Evolutionary conservation across 106 monocot genomes (phyloP).

Genomic region (Dendrobium officinale): DNA sequence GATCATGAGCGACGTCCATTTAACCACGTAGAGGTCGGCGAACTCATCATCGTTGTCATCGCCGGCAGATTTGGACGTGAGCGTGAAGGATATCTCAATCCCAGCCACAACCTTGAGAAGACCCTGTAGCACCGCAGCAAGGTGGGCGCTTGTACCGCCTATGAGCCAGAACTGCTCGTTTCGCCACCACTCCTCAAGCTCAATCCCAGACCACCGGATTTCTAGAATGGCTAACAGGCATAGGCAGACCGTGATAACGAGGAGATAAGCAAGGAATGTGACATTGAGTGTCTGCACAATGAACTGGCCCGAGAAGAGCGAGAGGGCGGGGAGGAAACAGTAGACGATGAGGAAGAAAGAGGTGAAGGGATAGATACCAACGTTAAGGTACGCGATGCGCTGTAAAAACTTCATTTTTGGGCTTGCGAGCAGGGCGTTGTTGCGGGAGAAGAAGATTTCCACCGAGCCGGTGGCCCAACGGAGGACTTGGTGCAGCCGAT

Average conservation of each 20-base stretch:
- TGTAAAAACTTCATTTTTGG: conserved; percentile 59
- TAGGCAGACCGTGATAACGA: conserved; percentile 45
- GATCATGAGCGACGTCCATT: conserved; percentile 40
- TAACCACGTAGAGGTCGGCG: conserved; percentile 34
- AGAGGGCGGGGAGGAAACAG: conserved; percentile 81
- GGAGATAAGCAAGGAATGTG: conserved; percentile 56
- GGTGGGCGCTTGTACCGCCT: conserved; percentile 70
- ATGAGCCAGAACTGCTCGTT: conserved; percentile 70
- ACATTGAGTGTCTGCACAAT: conserved; percentile 67
- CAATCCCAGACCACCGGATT: conserved; percentile 68
- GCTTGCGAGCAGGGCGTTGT: conserved; percentile 60
- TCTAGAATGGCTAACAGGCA: conserved; percentile 63
- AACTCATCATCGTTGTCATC: conserved; percentile 48
- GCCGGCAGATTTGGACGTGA: conserved; percentile 33
- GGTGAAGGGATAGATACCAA: conserved; percentile 76
- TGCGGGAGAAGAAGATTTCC: conserved; percentile 80
- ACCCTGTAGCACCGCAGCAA: conserved; percentile 70
- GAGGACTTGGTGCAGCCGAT: conserved; percentile 76
- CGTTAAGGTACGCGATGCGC: conserved; percentile 53
- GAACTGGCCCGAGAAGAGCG: conserved; percentile 76
- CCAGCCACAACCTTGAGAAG: conserved; percentile 50
- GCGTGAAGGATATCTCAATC: conserved; percentile 52
- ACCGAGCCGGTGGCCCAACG: conserved; percentile 79
- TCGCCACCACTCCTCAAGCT: conserved; percentile 77
- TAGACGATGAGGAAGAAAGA: conserved; percentile 78